phyloP scores from a whole-genome alignment of 2,329 filamentous ascomycete genomes.

The Cercospora sojina region DNA sequence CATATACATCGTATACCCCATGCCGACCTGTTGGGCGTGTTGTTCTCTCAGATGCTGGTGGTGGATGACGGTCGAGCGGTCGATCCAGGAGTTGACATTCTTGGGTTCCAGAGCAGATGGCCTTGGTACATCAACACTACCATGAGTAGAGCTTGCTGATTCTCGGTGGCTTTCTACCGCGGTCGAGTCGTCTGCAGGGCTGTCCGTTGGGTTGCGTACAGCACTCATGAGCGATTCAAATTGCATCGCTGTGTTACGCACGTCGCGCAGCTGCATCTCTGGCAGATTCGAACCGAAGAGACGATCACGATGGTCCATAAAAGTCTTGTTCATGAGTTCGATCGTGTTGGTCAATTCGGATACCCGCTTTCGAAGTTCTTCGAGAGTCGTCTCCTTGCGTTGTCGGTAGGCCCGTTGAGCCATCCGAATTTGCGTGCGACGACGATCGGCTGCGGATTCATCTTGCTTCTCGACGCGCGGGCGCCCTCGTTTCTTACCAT shows the following conservation, averaged over 20 bases:
- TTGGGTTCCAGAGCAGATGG: conserved; percentile 17
- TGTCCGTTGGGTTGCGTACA: conserved; percentile 28
- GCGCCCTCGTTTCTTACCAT: conserved; percentile 62
- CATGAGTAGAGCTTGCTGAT: conserved; percentile 5
- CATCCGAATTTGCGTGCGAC: conserved; percentile 81
- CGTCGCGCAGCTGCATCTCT: conserved; percentile 24
- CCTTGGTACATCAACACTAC: neutral
- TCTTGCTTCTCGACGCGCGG: conserved; percentile 75
- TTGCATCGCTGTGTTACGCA: conserved; percentile 25
- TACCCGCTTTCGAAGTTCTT: conserved; percentile 68
- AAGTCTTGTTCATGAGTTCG: conserved; percentile 70
- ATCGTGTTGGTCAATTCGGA: conserved; percentile 67
- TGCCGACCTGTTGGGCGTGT: conserved; percentile 18
- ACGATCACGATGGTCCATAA: conserved; percentile 49
- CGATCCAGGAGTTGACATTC: conserved; percentile 34
- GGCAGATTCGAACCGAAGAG: conserved; percentile 24
- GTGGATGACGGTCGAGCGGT: conserved; percentile 20
- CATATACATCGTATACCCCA: conserved; percentile 33
- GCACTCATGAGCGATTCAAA: conserved; percentile 27
- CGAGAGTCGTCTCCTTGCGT: conserved; percentile 79
- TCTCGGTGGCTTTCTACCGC: neutral
- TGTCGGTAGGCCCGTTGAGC: conserved; percentile 83
- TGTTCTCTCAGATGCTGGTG: conserved; percentile 8
- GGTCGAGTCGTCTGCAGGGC: conserved; percentile 6
- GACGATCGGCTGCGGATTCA: conserved; percentile 74